Evolutionary conservation across 176 grass and related monocot genomes (phyloP).

Genomic region (Triticum monococcum): DNA sequence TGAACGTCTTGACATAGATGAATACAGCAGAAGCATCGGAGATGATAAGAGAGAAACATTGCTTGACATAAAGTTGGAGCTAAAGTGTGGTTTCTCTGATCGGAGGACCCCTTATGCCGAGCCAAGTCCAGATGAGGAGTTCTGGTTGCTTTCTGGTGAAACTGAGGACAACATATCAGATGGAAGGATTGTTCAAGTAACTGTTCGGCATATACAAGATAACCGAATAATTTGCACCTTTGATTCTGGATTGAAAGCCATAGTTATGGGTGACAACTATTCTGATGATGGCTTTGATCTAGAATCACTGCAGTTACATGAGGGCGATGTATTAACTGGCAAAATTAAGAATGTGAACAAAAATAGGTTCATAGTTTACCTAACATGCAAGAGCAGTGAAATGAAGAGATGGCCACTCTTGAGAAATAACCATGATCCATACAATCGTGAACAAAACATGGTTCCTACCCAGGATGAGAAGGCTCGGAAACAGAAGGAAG

Average conservation of each 20-base stretch:
- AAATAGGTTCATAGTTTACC: constrained; percentile 71
- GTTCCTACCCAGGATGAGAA: constrained; percentile 59
- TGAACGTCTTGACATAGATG: constrained; percentile 36
- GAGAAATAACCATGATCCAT: constrained; percentile 64
- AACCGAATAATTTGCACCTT: constrained; percentile 77
- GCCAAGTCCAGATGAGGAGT: constrained; percentile 80
- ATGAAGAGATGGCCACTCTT: constrained; percentile 50
- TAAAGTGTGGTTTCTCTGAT: constrained; percentile 65
- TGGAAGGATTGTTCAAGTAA: constrained; percentile 96
- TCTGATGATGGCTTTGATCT: constrained; percentile 69
- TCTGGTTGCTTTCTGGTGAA: constrained; percentile 96
- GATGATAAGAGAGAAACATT: constrained; percentile 72
- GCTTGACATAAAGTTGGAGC: constrained; percentile 48
- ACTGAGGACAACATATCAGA: constrained; percentile 91
- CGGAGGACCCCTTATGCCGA: constrained; percentile 64
- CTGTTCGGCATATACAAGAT: constrained; percentile 76
- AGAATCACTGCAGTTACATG: constrained; percentile 60
- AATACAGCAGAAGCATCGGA: constrained; percentile 71
- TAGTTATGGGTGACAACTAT: constrained; percentile 76
- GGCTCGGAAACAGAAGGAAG: constrained; percentile 73
- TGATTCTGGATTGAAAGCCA: constrained; percentile 96
- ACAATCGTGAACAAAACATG: constrained; percentile 61
- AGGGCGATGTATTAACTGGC: constrained; percentile 86
- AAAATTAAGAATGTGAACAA: constrained; percentile 90
- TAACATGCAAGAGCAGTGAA: constrained; percentile 77